Evolutionary conservation across 2,329 filamentous ascomycete genomes (phyloP), one percentile per base, ranked within the genome.

Genomic region (Cercospora sp.): DNA sequence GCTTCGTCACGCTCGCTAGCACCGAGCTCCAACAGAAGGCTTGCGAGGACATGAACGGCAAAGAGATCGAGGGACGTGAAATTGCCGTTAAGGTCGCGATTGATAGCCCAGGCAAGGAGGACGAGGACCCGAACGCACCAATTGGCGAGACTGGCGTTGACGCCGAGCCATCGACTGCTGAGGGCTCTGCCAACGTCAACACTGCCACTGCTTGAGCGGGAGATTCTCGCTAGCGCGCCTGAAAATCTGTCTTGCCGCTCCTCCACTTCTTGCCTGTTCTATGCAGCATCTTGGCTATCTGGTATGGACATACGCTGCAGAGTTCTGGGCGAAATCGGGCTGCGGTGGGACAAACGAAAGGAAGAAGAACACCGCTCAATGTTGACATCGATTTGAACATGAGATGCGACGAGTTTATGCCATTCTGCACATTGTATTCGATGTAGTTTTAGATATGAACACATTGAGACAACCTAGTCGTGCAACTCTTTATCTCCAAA

Each of bases 81-180:
- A 99, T 99, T 76, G 95, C 95, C 73, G 95, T 99, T 87, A 99
- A 99, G 91, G 94, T 99, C 80, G 95, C 95, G 79, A 98, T 99
- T 79, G 95, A 99, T 86, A 97, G 93, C 87, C 95, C 95, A 73
- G 94, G 96, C 84, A 99, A 98, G 91, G 94, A 97, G 83, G 94
- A 97, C 80, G 89, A 91, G 78, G 90, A 86, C 75, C 81, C 83
- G 67, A 84, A 83, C 72, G 83, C 80, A 67, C 73, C 77, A 65
- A 83, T 85, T 64, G 72, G 72, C 61, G 75, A 77, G 65, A 72
- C 72, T 60, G 76, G 75, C n/a, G 66, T 64, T 33, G 69, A 72
- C 23, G 77, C 74, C 36, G 55, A 74, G 68, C 76, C 77, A 53
- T 76, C 74, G 53, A 79, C 76, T 36, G 77, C 77, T 51, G 79